Evolutionary conservation across 805 yeast species (phyloP).

Genomic region (Yamadazyma scolyti): DNA sequence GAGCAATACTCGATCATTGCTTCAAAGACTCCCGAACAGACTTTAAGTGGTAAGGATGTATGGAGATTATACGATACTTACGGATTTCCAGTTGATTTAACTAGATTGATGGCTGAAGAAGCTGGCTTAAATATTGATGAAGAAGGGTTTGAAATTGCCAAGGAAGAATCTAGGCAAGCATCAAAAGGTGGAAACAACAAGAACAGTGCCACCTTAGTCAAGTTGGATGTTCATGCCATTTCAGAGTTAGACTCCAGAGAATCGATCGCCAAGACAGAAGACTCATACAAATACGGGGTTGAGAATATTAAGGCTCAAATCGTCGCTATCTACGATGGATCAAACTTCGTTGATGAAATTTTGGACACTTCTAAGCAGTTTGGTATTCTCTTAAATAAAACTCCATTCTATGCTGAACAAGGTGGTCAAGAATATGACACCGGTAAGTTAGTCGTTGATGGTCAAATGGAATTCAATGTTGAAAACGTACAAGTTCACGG

Average conservation of each 20-base stretch:
- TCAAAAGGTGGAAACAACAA: conserved; percentile 80
- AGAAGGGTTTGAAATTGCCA: conserved; percentile 87
- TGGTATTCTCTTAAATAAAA: conserved; percentile 83
- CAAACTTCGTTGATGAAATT: conserved; percentile 51
- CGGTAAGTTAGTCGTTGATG: conserved; percentile 89
- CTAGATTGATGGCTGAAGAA: conserved; percentile 98
- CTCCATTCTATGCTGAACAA: conserved; percentile 97
- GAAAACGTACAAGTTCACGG: conserved; percentile 89
- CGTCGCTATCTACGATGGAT: conserved; percentile 68
- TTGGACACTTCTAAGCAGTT: conserved; percentile 42
- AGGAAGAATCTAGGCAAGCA: conserved; percentile 86
- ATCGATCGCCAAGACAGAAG: conserved; percentile 76
- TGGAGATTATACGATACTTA: conserved; percentile 98
- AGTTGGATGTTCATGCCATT: conserved; percentile 88
- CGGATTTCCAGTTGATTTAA: conserved; percentile 98
- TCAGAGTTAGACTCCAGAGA: conserved; percentile 62
- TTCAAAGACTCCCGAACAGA: conserved; percentile 65
- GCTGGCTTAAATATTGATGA: conserved; percentile 91
- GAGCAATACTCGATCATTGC: conserved; percentile 90
- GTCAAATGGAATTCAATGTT: conserved; percentile 81
- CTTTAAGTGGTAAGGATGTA: conserved; percentile 88
- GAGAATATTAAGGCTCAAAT: conserved; percentile 68
- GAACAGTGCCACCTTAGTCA: conserved; percentile 56
- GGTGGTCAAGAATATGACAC: conserved; percentile 99
- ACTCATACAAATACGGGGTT: conserved; percentile 68